phyloP scores from a whole-genome alignment of 2,329 filamentous ascomycete genomes.

The Xylaria sp. region DNA sequence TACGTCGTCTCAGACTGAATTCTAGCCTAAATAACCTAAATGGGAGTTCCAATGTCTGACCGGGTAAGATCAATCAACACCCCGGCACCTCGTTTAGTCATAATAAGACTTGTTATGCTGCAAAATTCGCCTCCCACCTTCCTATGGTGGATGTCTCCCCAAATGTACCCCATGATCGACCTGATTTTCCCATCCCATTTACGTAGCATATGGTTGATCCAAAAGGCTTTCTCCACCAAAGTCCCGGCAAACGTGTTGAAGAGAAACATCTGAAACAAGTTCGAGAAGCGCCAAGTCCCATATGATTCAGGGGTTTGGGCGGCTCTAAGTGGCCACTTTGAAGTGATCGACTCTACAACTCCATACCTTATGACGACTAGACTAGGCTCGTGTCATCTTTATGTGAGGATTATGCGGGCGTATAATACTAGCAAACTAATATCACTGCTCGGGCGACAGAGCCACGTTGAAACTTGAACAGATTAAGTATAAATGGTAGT shows the following conservation, averaged over 20 bases:
- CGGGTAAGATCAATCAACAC: constrained; percentile 2
- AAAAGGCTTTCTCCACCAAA: neutral
- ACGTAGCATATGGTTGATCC: constrained; percentile 13
- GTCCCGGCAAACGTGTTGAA: constrained; percentile 21
- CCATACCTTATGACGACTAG: neutral
- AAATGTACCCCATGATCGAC: constrained; percentile 24
- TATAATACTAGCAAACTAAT: neutral
- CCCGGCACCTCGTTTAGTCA: constrained; percentile 23
- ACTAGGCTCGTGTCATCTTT: neutral
- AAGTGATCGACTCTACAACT: neutral
- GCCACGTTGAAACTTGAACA: neutral
- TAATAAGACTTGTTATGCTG: constrained; percentile 17
- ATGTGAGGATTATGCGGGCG: neutral
- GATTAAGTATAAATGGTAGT: neutral
- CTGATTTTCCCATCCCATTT: neutral
- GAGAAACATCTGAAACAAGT: constrained; percentile 31
- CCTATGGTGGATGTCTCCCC: neutral
- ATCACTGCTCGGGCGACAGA: neutral
- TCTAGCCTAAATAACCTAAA: constrained; percentile 1
- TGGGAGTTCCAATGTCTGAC: neutral
- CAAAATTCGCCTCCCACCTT: neutral
- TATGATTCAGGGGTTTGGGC: constrained; percentile 17
- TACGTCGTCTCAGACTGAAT: neutral
- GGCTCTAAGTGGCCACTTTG: constrained; percentile 15
- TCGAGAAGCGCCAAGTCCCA: constrained; percentile 30